These are phyloP conservation scores for Pseudogymnoascus destructans DNA, from an alignment of 2,329 filamentous ascomycete genomes.

Conservation along the genomic window DNA sequence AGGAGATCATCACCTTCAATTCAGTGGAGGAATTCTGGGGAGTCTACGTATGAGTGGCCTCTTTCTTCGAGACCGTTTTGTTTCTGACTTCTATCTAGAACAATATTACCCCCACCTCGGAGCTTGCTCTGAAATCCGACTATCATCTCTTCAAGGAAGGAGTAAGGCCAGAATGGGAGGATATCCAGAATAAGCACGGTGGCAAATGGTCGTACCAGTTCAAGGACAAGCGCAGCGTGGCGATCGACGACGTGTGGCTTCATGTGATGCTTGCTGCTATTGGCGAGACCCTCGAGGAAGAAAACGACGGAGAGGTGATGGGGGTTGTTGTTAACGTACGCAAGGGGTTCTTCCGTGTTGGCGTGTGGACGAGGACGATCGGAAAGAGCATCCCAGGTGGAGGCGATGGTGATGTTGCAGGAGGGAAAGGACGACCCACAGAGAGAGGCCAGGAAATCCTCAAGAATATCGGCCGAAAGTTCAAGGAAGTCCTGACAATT, in stretches of 20 bases:
- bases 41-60: slow-evolving; percentile 64
- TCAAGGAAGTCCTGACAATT: slow-evolving; percentile 85
- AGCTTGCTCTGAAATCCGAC: slow-evolving; percentile 93
- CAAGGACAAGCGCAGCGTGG: slow-evolving; percentile 85
- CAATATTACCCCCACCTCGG: slow-evolving; percentile 93
- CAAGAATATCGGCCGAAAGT: slow-evolving; percentile 69
- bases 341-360: slow-evolving; percentile 95
- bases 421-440: slow-evolving; percentile 60
- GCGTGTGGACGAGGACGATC: slow-evolving; percentile 91
- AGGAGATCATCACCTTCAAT: slow-evolving; percentile 97
- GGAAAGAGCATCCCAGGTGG: slow-evolving; percentile 71
- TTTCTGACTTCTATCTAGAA: slow-evolving; percentile 46
- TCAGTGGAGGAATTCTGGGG: slow-evolving; percentile 99
- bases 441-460: slow-evolving; percentile 82
- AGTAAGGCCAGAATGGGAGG: slow-evolving; percentile 96
- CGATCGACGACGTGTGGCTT: slow-evolving; percentile 92
- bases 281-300: slow-evolving; percentile 95
- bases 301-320: slow-evolving; percentile 95
- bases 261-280: slow-evolving; percentile 95
- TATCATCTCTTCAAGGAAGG: slow-evolving; percentile 99
- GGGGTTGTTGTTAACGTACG: slow-evolving; percentile 98
- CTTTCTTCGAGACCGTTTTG: background rate
- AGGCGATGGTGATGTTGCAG: slow-evolving; percentile 57
- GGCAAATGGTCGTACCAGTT: slow-evolving; percentile 98
- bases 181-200: slow-evolving; percentile 95